Evolutionary conservation across 1,139 yeast species (phyloP), one percentile per base, ranked within the genome.

Genomic region (Maudiozyma humilis): DNA sequence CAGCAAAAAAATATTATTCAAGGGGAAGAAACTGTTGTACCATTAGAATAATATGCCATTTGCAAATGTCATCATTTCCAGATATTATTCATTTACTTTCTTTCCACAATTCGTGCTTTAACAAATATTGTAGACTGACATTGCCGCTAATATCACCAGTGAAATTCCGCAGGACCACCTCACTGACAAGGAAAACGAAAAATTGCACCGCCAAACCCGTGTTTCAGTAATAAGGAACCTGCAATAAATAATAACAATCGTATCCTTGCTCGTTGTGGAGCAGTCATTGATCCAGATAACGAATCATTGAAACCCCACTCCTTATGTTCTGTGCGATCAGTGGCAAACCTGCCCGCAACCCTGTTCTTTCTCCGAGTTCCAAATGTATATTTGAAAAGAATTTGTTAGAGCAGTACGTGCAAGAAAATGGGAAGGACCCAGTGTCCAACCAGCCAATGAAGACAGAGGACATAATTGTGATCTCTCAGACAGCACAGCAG

Each of bases 331-430:
- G 68, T 56, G 48, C 63, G 54, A 51, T 64, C 45, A 42, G 75
- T 66, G 96, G 96, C 4, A 78, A 79, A 50, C 74, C 73, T 1
- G 75, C 89, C 4, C 61, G 58, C 25, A 69, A 70, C 33, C 93
- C 96, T 0, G 96, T 86, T 27, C 68, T 88, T 2, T 85, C 95
- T 1, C 79, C 83, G 6, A 76, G 68, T 51, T 83, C 93, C 47
- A 84, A 84, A 16, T 71, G 77, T 42, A 64, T 91, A 2, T 89
- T 83, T 58, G 96, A 89, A 53, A 71, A 70, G 51, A 60, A 70
- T 17, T 69, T 84, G 43, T 68, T 87, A 13, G 75, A 70, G 44
- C 72, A 78, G 36, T 87, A 85, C 55, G 70, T 89, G 20, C 58
- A 73, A 4, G 76, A 83, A 37, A 71, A 78, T 47, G 82, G 82